Base-by-base conservation (phyloP, 2,329 filamentous ascomycete species). In the Beauveria caledonica region DNA sequence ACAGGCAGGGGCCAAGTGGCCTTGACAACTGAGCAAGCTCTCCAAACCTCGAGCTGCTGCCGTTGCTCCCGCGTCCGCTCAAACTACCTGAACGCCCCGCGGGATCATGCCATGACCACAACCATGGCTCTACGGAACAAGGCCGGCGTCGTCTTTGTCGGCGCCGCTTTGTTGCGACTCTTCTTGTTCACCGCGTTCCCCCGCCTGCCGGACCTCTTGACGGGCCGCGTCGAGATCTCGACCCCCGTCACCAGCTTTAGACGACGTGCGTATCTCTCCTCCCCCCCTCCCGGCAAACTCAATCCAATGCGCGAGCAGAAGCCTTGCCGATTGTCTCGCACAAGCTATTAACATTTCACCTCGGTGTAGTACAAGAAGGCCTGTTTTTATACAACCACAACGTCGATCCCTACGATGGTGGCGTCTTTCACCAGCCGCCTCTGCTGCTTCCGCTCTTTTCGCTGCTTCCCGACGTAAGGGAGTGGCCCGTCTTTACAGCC, bases 191-290 rank as follows among this genome's bases (percentile, higher is more conserved):
- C 86, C 62, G 80, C 86, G 61, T 96, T 97, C 71, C 92, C 94
- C 64, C 84, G 84, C 42, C 80, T 99, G 45, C 90, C 93, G 57
- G 86, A 92, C 72, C 81, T 96, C 64, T 81, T 99, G 64, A 94
- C 91, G 21, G 89, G 88, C 65, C 88, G 94, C 70, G 94, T 97
- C 68, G 94, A 99, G 79, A 88, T 99, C 69, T 97, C 94, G 49
- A 99, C 94, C 23, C 93, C 94, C 44, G 89, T 97, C 51, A 97
- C 91, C 68, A 96, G 93, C 82, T 99, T 97, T 83, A 97, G 97
- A 79, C 85, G 94, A 84, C 80, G 92, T 96, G 81, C 74, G 88
- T 75, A 46, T 5, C 46, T 6, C 27, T 55, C 21, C 51, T 49
- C 53, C 53, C 46, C 29, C 36, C 25, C 17, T 4, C 36, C 8